phyloP scores from a whole-genome alignment of 2,329 filamentous ascomycete species.

The Pezizomycotina sp. region DNA sequence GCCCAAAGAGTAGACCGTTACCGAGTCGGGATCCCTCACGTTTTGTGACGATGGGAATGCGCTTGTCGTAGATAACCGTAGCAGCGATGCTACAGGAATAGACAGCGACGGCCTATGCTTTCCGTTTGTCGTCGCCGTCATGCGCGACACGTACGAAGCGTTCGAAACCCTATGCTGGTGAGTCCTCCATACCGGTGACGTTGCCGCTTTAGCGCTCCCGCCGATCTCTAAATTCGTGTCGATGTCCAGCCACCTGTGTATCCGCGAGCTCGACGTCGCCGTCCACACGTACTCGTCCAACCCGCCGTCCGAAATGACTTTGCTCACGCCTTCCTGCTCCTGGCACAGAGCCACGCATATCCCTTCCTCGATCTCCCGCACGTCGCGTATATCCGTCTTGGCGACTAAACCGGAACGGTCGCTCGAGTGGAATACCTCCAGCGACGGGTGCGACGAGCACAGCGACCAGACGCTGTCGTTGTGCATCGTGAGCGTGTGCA shows the following conservation, averaged over 20 bases:
- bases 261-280: slow-evolving; percentile 73
- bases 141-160: slow-evolving; percentile 27
- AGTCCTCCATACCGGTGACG: not conserved
- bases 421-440: slow-evolving; percentile 85
- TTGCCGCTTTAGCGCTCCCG: slow-evolving; percentile 25
- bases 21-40: slow-evolving; percentile 39
- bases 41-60: slow-evolving; percentile 46
- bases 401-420: slow-evolving; percentile 87
- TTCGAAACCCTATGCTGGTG: slow-evolving; percentile 26
- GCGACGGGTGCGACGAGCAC: slow-evolving; percentile 68
- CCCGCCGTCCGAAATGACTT: slow-evolving; percentile 39
- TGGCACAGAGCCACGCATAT: slow-evolving; percentile 80
- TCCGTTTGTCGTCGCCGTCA: slow-evolving; percentile 26
- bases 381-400: slow-evolving; percentile 76
- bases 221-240: slow-evolving; percentile 55
- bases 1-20: slow-evolving; percentile 35
- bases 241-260: slow-evolving; percentile 79
- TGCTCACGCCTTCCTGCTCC: slow-evolving; percentile 68
- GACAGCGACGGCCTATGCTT: slow-evolving; percentile 37
- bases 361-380: slow-evolving; percentile 53
- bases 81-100: slow-evolving; percentile 59
- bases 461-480: slow-evolving; percentile 96
- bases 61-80: slow-evolving; percentile 72
- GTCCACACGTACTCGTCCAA: slow-evolving; percentile 74
- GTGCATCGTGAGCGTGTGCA: slow-evolving; percentile 98